Evolutionary conservation across 306 rosid genomes (phyloP).

Genomic region (Vachellia pachyceras): DNA sequence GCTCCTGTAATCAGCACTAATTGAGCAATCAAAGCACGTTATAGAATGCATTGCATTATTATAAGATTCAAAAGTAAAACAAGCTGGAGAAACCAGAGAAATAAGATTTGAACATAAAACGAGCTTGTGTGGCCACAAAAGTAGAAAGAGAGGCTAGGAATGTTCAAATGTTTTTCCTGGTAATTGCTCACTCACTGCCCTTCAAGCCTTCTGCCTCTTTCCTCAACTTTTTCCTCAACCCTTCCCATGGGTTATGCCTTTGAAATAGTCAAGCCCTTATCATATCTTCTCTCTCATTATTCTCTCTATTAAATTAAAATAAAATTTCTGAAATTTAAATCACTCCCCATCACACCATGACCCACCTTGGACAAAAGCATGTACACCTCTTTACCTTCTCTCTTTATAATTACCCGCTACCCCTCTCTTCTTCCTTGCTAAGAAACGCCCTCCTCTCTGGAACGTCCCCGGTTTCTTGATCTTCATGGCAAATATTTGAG

Average conservation of each 20-base stretch:
- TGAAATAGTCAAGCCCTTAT: constrained; percentile 54
- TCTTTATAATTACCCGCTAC: constrained; percentile 41
- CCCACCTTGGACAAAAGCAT: constrained; percentile 38
- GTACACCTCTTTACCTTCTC: neutral
- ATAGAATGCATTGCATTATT: too few species aligned
- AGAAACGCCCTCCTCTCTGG: neutral
- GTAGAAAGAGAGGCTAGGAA: neutral
- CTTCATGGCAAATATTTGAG: neutral
- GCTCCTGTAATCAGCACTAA: too few species aligned
- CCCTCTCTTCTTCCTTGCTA: constrained; percentile 53
- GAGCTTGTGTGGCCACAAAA: neutral
- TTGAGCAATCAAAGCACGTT: too few species aligned
- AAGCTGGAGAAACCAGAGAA: too few species aligned
- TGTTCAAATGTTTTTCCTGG: constrained; percentile 51
- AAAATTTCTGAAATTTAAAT: too few species aligned
- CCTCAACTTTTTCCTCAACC: constrained; percentile 15
- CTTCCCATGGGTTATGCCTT: constrained; percentile 28
- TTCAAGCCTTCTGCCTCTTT: neutral
- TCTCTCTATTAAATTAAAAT: too few species aligned
- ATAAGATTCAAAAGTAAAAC: too few species aligned
- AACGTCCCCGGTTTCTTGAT: constrained; percentile 9
- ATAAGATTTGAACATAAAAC: neutral
- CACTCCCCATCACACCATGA: neutral
- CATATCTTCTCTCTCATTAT: too few species aligned
- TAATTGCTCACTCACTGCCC: constrained; percentile 35